Evolutionary conservation across 805 yeast species (phyloP).

Genomic region (Yamadazyma tumulicola): DNA sequence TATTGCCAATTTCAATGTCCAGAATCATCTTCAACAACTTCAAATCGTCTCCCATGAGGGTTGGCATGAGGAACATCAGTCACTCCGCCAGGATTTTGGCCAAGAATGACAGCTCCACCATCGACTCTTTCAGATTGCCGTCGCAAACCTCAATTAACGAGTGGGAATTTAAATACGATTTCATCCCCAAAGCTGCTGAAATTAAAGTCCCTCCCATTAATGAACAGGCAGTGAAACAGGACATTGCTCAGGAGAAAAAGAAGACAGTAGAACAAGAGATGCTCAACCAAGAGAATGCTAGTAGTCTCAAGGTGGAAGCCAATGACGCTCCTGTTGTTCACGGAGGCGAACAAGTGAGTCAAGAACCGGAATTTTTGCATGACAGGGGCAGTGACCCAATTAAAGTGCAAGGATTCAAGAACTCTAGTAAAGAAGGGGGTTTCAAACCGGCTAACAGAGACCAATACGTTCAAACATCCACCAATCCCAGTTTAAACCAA

Average conservation of each 20-base stretch:
- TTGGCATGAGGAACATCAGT: too few species aligned
- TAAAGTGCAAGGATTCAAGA: constrained; percentile 16
- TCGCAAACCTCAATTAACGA: constrained; percentile 43
- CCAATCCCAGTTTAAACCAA: constrained; percentile 39
- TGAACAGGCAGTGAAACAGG: constrained; percentile 48
- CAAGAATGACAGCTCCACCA: constrained; percentile 56
- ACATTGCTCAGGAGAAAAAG: constrained; percentile 41
- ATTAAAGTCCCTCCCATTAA: constrained; percentile 45
- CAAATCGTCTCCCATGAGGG: too few species aligned
- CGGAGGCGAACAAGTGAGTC: constrained; percentile 39
- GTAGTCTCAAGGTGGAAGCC: constrained; percentile 43
- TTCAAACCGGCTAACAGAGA: constrained; percentile 35
- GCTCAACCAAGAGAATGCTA: constrained; percentile 28
- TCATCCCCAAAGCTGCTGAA: constrained; percentile 36
- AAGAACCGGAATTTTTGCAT: constrained; percentile 37
- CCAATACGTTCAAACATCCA: constrained; percentile 38
- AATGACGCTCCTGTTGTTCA: constrained; percentile 38
- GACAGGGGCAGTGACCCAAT: constrained; percentile 37
- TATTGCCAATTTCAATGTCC: too few species aligned
- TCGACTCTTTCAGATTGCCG: constrained; percentile 54
- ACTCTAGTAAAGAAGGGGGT: constrained; percentile 10
- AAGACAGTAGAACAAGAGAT: constrained; percentile 36
- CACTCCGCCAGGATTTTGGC: too few species aligned
- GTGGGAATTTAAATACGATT: constrained; percentile 49
- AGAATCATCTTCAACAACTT: too few species aligned